Conservation (phyloP, 345 rosid genomes). For the Gossypium turneri region DNA sequence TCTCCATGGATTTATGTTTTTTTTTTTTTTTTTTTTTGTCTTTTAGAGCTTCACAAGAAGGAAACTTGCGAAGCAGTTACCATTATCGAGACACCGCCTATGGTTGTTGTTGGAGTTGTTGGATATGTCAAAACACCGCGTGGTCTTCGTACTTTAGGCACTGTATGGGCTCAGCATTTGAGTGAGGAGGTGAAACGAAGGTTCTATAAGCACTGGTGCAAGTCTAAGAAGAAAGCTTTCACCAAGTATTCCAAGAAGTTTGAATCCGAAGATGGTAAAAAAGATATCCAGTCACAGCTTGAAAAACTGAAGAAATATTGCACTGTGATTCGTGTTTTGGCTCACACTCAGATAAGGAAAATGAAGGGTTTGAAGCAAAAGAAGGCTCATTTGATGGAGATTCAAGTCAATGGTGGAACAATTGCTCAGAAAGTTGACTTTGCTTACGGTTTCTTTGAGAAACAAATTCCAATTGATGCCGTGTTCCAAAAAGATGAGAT, state of each 20-base stretch:
- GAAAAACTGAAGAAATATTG: slow-evolving; percentile 89
- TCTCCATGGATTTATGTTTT: background rate
- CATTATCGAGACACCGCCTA: slow-evolving; percentile 74
- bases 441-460: slow-evolving; percentile 84
- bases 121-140: slow-evolving; percentile 82
- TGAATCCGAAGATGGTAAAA: slow-evolving; percentile 74
- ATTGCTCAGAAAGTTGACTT: slow-evolving; percentile 72
- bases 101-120: slow-evolving; percentile 87
- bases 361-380: slow-evolving; percentile 90
- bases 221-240: slow-evolving; percentile 93
- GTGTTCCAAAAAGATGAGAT: slow-evolving; percentile 93
- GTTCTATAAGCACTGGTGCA: slow-evolving; percentile 88
- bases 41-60: slow-evolving; percentile 85
- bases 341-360: slow-evolving; percentile 91
- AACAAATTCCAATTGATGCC: slow-evolving; percentile 70
- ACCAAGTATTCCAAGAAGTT: slow-evolving; percentile 59
- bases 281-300: slow-evolving; percentile 51
- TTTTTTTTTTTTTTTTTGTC: background rate
- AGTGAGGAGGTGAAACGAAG: slow-evolving; percentile 84
- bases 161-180: slow-evolving; percentile 94
- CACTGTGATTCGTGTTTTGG: slow-evolving; percentile 75
- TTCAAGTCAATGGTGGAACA: slow-evolving; percentile 87
- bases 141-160: slow-evolving; percentile 67
- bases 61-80: slow-evolving; percentile 96
- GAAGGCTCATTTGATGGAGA: slow-evolving; percentile 91